A percentile compares a stretch with the other conserved stretches of the same genome.
Conservation (phyloP, 148 eudicot genomes). For the Beta vulgaris region DNA sequence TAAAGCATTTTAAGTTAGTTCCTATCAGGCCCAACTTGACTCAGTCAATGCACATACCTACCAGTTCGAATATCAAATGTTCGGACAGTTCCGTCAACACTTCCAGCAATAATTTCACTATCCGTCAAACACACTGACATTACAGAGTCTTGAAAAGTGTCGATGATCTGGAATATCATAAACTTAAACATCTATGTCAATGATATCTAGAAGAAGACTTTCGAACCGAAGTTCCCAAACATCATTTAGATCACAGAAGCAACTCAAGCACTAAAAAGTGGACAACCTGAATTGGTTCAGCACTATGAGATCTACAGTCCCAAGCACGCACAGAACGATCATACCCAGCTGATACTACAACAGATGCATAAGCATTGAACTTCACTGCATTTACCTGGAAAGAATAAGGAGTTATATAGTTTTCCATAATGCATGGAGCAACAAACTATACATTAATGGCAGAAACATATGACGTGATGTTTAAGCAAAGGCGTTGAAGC, state of each 20-base stretch:
- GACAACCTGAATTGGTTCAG: constrained; percentile 88
- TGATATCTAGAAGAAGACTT: background rate
- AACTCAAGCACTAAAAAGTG: background rate
- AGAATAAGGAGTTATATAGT: constrained; percentile 4
- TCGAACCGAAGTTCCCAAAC: background rate
- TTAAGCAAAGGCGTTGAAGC: background rate
- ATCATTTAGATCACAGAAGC: constrained; percentile 1
- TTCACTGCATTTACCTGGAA: constrained; percentile 90
- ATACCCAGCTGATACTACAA: constrained; percentile 90
- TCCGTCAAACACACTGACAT: constrained; percentile 86
- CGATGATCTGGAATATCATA: constrained; percentile 61
- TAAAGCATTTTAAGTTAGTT: background rate
- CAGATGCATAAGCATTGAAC: constrained; percentile 83
- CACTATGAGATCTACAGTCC: constrained; percentile 94
- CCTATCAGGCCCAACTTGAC: background rate
- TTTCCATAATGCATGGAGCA: background rate
- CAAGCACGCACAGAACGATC: constrained; percentile 88
- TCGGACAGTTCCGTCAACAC: constrained; percentile 94
- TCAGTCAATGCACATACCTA: constrained; percentile 53
- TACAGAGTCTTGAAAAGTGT: constrained; percentile 85
- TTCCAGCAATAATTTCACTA: constrained; percentile 93
- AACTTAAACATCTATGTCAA: background rate
- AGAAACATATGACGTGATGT: background rate
- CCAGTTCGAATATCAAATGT: constrained; percentile 96
- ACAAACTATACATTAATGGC: background rate